Evolutionary conservation across 1,139 yeast genomes (phyloP), one percentile per base, ranked within the genome.

Genomic region (Waltiozyma sp.): DNA sequence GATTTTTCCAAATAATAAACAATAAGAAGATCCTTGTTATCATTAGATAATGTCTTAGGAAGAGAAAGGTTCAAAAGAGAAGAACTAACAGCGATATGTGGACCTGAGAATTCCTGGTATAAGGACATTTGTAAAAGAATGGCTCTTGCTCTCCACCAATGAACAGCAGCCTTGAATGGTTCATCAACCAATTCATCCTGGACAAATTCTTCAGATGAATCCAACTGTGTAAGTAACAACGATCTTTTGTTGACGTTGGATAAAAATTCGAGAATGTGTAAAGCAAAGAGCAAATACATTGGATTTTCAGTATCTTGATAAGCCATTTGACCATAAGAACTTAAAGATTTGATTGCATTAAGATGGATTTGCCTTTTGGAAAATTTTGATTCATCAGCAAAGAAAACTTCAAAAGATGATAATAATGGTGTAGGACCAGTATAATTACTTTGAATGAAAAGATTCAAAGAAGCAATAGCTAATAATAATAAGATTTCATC

Each of bases 61-160:
- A 56, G 19, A 10, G 51, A 46, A 21, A 47, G 40, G 38, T 45
- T 48, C n/a, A 62, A 49, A 16, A 65, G 51, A 1, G 66, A 54
- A 1, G 66, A 52, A 3, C 60, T 58, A 14, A 63, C 54, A 2
- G 61, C 53, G 15, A 66, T 61, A 35, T 62, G 65, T 19, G 59
- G 57, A 11, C 70, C 69, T 1, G 81, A 71, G 16, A 77, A 71
- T 51, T 83, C 89, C 1, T 77, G 70, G 38, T 78, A 63, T 15
- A 82, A 59, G 1, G 87, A 75, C 42, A 72, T 63, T 47, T 80
- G 88, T 0, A 75, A 71, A 54, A 80, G 78, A 37, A 81, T 60
- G 3, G 78, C 75, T 60, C 93, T 71, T 6, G 80, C 64, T 57
- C 83, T 71, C 91, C 91, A 83, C 89, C 91, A 83, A 41, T 65